phyloP scores from a whole-genome alignment of 1,284 basidiomycete genomes.

The Boletellus sp. region DNA sequence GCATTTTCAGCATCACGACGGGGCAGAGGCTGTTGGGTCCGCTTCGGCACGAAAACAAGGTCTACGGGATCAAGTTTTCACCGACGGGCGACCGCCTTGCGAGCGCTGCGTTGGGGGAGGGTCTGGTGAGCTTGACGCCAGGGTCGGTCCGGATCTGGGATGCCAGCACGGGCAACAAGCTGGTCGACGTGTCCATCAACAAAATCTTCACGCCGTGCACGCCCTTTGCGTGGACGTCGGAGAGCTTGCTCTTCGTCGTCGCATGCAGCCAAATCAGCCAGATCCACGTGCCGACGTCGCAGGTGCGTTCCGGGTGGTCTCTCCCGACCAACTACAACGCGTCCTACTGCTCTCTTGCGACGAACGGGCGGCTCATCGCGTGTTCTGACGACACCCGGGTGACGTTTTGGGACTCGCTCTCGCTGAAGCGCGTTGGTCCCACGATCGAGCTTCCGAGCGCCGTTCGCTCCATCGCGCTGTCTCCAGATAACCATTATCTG shows the following conservation, averaged over 20 bases:
- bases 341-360: slow-evolving; percentile 1
- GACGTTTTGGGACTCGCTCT: neutral
- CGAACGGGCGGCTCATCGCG: slow-evolving; percentile 8
- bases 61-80: slow-evolving; percentile 3
- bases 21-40: neutral
- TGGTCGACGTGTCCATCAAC: slow-evolving; percentile 4
- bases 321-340: neutral
- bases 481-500: slow-evolving; percentile 3
- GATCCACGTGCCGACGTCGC: neutral
- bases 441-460: neutral
- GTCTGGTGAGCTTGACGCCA: neutral
- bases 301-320: slow-evolving; percentile 2
- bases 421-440: neutral
- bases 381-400: neutral
- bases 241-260: slow-evolving; percentile 3
- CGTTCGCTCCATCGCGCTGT: neutral
- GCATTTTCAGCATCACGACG: neutral
- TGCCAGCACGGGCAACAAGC: neutral
- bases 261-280: slow-evolving; percentile 1
- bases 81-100: slow-evolving; percentile 1
- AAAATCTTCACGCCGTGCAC: slow-evolving; percentile 3
- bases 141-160: slow-evolving; percentile 3
- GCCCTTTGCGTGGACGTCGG: neutral
- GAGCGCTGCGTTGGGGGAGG: neutral
- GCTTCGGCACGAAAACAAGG: slow-evolving; percentile 1